Percentiles rank a stretch among this genome's conserved stretches.
Evolutionary conservation across 2,329 filamentous ascomycete genomes (phyloP).

Genomic region (Aureobasidium sp.): DNA sequence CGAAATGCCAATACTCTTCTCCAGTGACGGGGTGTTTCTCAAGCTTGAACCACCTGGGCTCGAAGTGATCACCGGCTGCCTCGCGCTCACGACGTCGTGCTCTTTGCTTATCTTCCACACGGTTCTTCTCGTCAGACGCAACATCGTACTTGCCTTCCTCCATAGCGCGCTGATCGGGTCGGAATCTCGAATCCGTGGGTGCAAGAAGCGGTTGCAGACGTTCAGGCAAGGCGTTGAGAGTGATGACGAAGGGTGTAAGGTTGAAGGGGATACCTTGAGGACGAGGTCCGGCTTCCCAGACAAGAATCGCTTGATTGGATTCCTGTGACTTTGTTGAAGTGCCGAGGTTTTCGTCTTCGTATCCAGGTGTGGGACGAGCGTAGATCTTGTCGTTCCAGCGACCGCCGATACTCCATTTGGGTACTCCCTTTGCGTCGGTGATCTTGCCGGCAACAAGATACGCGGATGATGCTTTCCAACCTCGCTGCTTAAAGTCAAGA

Average conservation of each 20-base stretch:
- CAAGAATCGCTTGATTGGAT: constrained; percentile 65
- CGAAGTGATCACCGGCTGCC: constrained; percentile 68
- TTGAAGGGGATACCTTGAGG: constrained; percentile 90
- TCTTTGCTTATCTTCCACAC: constrained; percentile 86
- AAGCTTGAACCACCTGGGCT: constrained; percentile 76
- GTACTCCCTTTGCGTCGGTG: constrained; percentile 66
- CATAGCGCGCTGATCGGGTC: constrained; percentile 95
- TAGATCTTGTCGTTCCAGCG: constrained; percentile 98
- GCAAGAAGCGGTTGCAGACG: constrained; percentile 66
- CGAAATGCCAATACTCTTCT: constrained; percentile 84
- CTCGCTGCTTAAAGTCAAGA: constrained; percentile 87
- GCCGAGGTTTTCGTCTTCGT: constrained; percentile 51
- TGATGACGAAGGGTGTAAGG: constrained; percentile 89
- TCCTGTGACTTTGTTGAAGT: constrained; percentile 27
- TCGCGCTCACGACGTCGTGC: constrained; percentile 66
- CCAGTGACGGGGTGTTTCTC: constrained; percentile 68
- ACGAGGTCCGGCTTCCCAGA: constrained; percentile 82
- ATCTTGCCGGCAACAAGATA: constrained; percentile 85
- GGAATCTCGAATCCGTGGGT: constrained; percentile 85
- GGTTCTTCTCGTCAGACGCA: constrained; percentile 86
- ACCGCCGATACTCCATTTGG: constrained; percentile 82
- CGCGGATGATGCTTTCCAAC: constrained; percentile 89
- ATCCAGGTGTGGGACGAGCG: constrained; percentile 83
- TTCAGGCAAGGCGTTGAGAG: constrained; percentile 87
- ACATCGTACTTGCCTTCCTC: constrained; percentile 96